Base-by-base conservation (phyloP, 805 yeast genomes). In the Nakazawaea ishiwadae region DNA sequence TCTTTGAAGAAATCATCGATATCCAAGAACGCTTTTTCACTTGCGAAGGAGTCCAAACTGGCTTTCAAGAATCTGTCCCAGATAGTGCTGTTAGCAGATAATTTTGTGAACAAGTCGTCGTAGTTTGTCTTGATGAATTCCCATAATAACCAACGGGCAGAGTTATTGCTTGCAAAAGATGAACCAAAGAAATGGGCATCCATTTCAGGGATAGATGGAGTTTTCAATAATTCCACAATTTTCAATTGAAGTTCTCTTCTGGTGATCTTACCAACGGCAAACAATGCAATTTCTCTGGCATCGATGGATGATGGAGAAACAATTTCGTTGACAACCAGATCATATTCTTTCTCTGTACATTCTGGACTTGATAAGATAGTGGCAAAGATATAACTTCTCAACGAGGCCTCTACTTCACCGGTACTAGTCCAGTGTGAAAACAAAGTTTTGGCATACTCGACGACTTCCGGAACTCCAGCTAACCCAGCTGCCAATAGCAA, bases 211-310 rank as follows among this genome's bases (percentile, higher is more conserved):
- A 80, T 66, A 29, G 63, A 54, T 2, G 68, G 66, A 28, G 74
- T 65, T 32, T 69, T 53, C 24, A 77, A 55, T 44, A 68, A 51
- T 0, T 49, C 55, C n/a, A 78, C 49, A 36, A 75, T 58, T 36
- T 54, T 53, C n/a, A 58, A 50, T 19, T 75, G 59, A 21, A 66
- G 60, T 11, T 56, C 60, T 8, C 54, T 50, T 23, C 66, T 63
- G 28, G 61, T 48, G 16, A 72, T 62, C 14, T 62, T 56, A 1
- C 86, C 85, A 35, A 81, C 57, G 0, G 85, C 73, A n/a, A 55
- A 54, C 19, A 79, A 60, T 0, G 83, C 79, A 38, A 73, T 63
- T 56, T 81, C 87, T 39, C 79, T 56, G 2, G 76, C 71, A 55
- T 79, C 85, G 39, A 78, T 67, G 5, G 83, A 60, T 2, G 71